phyloP scores from a whole-genome alignment of 75 land plant species.

The Chamaecyparis obtusa region DNA sequence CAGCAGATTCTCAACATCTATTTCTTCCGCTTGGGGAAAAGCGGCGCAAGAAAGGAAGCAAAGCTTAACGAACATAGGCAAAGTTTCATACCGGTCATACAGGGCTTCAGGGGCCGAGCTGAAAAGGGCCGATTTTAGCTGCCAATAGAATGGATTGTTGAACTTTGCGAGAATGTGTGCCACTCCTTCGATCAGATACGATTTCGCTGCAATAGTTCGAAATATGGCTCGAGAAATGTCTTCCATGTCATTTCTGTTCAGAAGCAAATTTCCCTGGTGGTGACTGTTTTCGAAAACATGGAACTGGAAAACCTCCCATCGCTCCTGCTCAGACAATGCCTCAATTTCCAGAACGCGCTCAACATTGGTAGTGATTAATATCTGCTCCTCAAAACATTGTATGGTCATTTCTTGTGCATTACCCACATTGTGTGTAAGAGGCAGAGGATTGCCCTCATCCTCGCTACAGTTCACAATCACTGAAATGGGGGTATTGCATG shows the following conservation, averaged over 20 bases:
- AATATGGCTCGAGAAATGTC: not conserved
- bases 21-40: not conserved
- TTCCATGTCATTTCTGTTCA: not conserved
- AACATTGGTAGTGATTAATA: not conserved
- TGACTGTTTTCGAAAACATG: not conserved
- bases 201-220: not conserved
- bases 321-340: not conserved
- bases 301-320: not conserved
- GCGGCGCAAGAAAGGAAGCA: slow-evolving; percentile 2
- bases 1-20: slow-evolving; percentile 4
- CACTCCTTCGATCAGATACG: not conserved
- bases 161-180: not conserved
- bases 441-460: not conserved
- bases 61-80: not conserved
- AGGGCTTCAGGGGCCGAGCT: not conserved
- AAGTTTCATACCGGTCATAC: not conserved
- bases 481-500: not conserved
- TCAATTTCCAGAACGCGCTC: not conserved
- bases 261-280: not conserved
- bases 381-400: not conserved
- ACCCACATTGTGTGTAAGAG: not conserved
- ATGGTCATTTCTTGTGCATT: not conserved
- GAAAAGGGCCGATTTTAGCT: not conserved
- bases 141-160: not conserved
- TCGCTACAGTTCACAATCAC: not conserved